Conservation (phyloP, 1,284 basidiomycete species). For the Cutaneotrichosporon arboriforme region DNA sequence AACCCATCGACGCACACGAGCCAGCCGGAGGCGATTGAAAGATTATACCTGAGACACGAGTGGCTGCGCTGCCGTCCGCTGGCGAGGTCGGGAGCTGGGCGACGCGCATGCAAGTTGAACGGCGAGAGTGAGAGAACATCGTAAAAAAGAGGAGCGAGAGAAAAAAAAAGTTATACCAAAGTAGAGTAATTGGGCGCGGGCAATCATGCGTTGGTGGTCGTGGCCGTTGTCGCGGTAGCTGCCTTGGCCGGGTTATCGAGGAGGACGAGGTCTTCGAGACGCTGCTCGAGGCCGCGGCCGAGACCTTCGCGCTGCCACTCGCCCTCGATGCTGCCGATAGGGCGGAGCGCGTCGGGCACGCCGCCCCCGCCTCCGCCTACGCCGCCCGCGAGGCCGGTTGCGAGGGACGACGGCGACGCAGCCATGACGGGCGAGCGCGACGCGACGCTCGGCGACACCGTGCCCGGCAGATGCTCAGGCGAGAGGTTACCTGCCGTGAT, state of each 20-base stretch:
- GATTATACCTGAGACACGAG: too few relatives aligned
- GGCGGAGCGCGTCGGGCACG: neutral
- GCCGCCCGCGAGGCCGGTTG: neutral
- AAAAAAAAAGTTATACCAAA: too few relatives aligned
- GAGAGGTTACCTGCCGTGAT: conserved; percentile 56
- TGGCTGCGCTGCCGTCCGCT: too few relatives aligned
- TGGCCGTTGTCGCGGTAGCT: too few relatives aligned
- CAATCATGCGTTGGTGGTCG: too few relatives aligned
- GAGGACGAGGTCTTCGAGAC: conserved; percentile 55
- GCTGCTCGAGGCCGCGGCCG: conserved; percentile 70
- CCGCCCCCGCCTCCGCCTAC: neutral
- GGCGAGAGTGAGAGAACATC: too few relatives aligned
- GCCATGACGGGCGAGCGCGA: conserved; percentile 50
- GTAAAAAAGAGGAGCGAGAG: too few relatives aligned
- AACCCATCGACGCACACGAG: too few relatives aligned
- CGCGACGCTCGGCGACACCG: conserved; percentile 34
- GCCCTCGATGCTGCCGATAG: conserved; percentile 48
- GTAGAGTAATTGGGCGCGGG: too few relatives aligned
- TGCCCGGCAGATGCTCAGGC: conserved; percentile 46
- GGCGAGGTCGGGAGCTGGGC: too few relatives aligned
- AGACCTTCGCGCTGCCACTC: conserved; percentile 79
- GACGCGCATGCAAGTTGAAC: too few relatives aligned
- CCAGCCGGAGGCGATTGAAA: too few relatives aligned
- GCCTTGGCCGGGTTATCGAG: conserved; percentile 2
- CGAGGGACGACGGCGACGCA: conserved; percentile 3